phyloP scores from a whole-genome alignment of 345 rosid genomes.

The Populus nigra region DNA sequence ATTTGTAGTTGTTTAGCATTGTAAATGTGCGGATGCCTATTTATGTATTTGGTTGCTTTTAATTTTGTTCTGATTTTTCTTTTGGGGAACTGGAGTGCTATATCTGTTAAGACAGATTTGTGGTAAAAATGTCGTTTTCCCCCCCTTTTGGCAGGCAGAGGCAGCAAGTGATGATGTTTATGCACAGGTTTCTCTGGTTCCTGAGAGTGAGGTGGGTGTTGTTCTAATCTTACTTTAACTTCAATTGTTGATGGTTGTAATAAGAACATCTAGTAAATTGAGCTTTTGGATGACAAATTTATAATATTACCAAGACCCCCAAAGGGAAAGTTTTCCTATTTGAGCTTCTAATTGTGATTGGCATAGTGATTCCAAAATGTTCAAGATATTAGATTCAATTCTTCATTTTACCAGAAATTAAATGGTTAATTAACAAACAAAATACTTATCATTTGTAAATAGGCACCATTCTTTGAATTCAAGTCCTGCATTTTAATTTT shows the following conservation, averaged over 20 bases:
- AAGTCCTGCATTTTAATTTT: not conserved
- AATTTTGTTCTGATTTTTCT: not conserved
- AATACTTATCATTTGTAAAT: not conserved
- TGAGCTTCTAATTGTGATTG: not conserved
- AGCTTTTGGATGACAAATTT: not conserved
- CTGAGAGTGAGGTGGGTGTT: conserved; percentile 67
- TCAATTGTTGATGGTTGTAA: not conserved
- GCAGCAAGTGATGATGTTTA: conserved; percentile 83
- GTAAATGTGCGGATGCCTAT: not conserved
- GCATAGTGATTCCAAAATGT: not conserved
- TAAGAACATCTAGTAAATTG: not conserved
- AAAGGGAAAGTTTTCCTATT: not conserved
- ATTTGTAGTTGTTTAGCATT: not conserved
- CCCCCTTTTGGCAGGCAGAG: conserved; percentile 64
- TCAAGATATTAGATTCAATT: not conserved
- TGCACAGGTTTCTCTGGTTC: conserved; percentile 83
- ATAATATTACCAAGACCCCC: not conserved
- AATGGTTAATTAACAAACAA: not conserved
- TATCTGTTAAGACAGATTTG: conserved; percentile 5
- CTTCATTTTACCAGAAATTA: not conserved
- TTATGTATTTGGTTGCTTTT: not conserved
- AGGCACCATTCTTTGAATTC: not conserved
- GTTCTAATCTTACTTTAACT: conserved; percentile 7
- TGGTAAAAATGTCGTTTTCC: conserved; percentile 14
- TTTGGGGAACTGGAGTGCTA: not conserved